These are phyloP conservation scores for Penicillium psychrosexuale DNA, from an alignment of 2,329 filamentous ascomycete genomes.

Conservation along the genomic window DNA sequence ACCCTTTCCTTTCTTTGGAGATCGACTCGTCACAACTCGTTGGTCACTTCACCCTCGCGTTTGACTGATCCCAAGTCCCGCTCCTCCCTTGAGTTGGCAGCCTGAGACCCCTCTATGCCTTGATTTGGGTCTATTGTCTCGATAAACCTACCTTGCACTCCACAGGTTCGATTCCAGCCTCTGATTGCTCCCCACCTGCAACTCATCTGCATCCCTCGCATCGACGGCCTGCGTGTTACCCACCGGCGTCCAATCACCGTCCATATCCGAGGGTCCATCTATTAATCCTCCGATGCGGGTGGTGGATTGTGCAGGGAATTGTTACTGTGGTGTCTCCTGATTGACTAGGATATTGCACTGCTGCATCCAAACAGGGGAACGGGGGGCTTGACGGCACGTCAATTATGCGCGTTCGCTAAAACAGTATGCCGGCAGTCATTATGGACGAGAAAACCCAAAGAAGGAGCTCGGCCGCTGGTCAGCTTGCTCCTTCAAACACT, in stretches of 20 bases:
- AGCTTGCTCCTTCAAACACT: slow-evolving; percentile 24
- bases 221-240: slow-evolving; percentile 10
- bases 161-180: slow-evolving; percentile 12
- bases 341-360: slow-evolving; percentile 18
- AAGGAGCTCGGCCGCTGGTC: slow-evolving; percentile 25
- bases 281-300: slow-evolving; percentile 21
- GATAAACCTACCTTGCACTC: slow-evolving; percentile 11
- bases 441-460: slow-evolving; percentile 29
- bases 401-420: slow-evolving; percentile 24
- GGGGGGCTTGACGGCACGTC: slow-evolving; percentile 20
- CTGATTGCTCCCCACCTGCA: slow-evolving; percentile 13
- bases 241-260: slow-evolving; percentile 11
- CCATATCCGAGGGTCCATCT: slow-evolving; percentile 2
- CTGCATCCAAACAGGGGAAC: slow-evolving; percentile 21
- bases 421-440: slow-evolving; percentile 16
- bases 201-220: slow-evolving; percentile 22
- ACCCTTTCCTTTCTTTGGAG: neutral
- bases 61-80: neutral
- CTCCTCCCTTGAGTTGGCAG: slow-evolving; percentile 3
- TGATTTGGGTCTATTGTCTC: slow-evolving; percentile 2
- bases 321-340: slow-evolving; percentile 10
- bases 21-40: slow-evolving; percentile 14
- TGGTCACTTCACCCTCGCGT: slow-evolving; percentile 11
- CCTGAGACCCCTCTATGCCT: neutral
- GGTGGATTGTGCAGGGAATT: slow-evolving; percentile 11